phyloP scores from a whole-genome alignment of 2,329 filamentous ascomycete species.

The Magnaporthiopsis poae region DNA sequence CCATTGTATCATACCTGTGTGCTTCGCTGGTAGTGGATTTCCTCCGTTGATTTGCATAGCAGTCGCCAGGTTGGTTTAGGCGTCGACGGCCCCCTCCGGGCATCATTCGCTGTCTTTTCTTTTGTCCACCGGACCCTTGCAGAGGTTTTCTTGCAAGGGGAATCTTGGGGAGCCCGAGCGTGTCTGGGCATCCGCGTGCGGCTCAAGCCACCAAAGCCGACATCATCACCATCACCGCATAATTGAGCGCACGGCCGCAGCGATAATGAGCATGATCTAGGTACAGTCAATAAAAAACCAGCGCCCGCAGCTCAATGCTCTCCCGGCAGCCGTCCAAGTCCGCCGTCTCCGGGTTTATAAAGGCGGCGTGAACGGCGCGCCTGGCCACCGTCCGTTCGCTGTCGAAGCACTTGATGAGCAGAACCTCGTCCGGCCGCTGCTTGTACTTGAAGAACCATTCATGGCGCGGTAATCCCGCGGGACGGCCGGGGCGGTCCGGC shows the following conservation, averaged over 20 bases:
- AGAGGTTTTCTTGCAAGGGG: too few species aligned
- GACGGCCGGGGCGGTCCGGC: not conserved
- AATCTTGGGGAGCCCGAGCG: not conserved
- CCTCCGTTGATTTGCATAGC: not conserved
- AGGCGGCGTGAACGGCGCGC: conserved; percentile 43
- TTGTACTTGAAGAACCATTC: conserved; percentile 13
- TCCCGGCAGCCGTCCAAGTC: conserved; percentile 29
- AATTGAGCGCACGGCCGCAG: not conserved
- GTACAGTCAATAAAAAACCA: conserved; percentile 34
- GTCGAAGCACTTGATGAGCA: conserved; percentile 15
- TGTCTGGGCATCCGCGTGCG: not conserved
- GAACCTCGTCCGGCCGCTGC: conserved; percentile 12
- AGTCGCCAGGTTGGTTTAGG: not conserved
- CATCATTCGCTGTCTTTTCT: not conserved
- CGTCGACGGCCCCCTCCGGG: not conserved
- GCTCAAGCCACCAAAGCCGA: too few species aligned
- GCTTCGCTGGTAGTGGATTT: not conserved
- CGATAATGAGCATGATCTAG: not conserved
- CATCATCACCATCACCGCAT: not conserved
- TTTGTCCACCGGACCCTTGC: not conserved
- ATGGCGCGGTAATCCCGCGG: conserved; percentile 14
- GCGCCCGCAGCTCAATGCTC: conserved; percentile 46
- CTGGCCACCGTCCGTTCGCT: conserved; percentile 33
- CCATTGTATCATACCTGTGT: not conserved
- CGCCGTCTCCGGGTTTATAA: conserved; percentile 33